phyloP scores from a whole-genome alignment of 2,329 filamentous ascomycete genomes.

The Aspergillus thermomutatus region DNA sequence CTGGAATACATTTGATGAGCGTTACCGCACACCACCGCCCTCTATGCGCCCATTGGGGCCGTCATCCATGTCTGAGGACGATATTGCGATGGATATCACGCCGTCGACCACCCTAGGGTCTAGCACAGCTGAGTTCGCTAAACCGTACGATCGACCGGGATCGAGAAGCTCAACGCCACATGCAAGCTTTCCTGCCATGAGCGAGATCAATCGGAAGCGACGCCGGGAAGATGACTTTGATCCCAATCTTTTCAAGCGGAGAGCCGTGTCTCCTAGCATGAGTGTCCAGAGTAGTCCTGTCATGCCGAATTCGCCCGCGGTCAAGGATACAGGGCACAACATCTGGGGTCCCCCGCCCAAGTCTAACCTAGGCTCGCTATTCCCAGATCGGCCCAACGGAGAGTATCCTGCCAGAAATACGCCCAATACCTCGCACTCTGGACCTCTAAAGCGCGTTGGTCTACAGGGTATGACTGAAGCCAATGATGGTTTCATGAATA shows the following conservation, averaged over 20 bases:
- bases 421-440: constrained; percentile 48
- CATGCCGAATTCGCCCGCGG: constrained; percentile 73
- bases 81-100: constrained; percentile 39
- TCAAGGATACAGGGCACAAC: constrained; percentile 58
- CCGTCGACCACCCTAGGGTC: constrained; percentile 32
- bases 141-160: constrained; percentile 33
- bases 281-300: constrained; percentile 88
- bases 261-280: constrained; percentile 87
- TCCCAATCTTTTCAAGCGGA: constrained; percentile 79
- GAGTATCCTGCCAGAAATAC: constrained; percentile 51
- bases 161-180: constrained; percentile 42
- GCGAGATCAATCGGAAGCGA: constrained; percentile 76
- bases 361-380: constrained; percentile 52
- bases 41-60: constrained; percentile 55
- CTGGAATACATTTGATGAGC: constrained; percentile 77
- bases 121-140: constrained; percentile 23
- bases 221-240: constrained; percentile 89
- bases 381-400: constrained; percentile 47
- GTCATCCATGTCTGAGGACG: constrained; percentile 46
- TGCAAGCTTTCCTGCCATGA: constrained; percentile 47
- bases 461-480: constrained; percentile 94
- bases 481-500: constrained; percentile 92
- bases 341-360: constrained; percentile 71
- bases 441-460: constrained; percentile 61
- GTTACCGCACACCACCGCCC: constrained; percentile 63